Evolutionary conservation across 2,329 filamentous ascomycete species (phyloP), one percentile per base, ranked within the genome.

Genomic region (Cordyceps javanica): DNA sequence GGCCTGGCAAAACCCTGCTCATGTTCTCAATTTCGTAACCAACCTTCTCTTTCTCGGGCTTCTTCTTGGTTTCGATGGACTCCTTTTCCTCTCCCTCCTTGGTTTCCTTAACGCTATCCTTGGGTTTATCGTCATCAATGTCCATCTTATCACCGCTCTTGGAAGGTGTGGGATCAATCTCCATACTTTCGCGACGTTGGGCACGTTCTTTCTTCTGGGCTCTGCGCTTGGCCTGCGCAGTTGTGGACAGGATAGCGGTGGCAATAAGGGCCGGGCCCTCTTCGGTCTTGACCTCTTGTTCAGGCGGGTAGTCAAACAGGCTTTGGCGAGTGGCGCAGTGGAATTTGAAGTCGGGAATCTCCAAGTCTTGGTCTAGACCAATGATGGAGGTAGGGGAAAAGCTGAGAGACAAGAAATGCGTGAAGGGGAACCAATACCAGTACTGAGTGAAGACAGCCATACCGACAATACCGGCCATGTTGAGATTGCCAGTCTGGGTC

Each of bases 341-440:
- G 78, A 97, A 96, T 72, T 95, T 95, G 83, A 97, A 92, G 69
- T 87, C 87, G 21, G 95, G 91, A 56, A 96, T 91, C 67, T 97
- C 91, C 14, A 99, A 82, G 68, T 97, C 90, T 68, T 95, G 88
- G 69, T 99, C 92, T 26, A 99, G 85, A 60, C 90, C 93, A 65
- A 97, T 97, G 68, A 99, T 89, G 1, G 94, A 89, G 1, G 95
- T 99, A 1, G 94, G 94, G n/a, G 90, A 91, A 75, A 99, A 97
- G 67, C 91, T 92, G 61, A 99, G 81, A 0, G 93, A 95, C 59
- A 99, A 73, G 84, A 99, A 99, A 75, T 99, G 94, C 30, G 94
- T 96, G 67, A 97, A 88, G 60, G 94, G 94, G 83, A 99, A 99
- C 94, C 94, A 99, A 78, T 99, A 99, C 94, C 94, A 99, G 78